Evolutionary conservation across 164 flowering plant species (phyloP).

Genomic region (Piper betle): DNA sequence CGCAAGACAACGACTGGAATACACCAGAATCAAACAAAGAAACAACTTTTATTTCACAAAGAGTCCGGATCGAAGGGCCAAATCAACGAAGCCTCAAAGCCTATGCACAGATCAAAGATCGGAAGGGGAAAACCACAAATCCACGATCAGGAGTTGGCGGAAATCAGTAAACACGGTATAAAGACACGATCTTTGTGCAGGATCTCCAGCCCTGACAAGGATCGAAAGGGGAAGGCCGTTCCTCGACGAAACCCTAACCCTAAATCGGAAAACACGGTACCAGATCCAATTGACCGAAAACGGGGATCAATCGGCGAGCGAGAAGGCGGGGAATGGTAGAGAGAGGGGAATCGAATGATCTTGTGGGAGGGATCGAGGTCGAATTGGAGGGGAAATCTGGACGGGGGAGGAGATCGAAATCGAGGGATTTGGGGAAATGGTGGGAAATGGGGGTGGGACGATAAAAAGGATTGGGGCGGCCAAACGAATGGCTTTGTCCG

Average conservation of each 20-base stretch:
- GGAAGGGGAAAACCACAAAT: constrained; percentile 3
- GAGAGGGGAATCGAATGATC: background rate
- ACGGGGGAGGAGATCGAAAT: background rate
- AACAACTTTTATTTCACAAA: constrained; percentile 5
- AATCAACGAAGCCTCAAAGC: constrained; percentile 22
- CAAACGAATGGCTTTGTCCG: too few relatives aligned
- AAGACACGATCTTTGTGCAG: background rate
- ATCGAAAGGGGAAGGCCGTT: background rate
- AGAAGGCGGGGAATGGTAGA: background rate
- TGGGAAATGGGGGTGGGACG: background rate
- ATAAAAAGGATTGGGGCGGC: too few relatives aligned
- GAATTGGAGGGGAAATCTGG: constrained; percentile 1
- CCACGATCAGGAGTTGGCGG: constrained; percentile 2
- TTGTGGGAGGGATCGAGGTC: background rate
- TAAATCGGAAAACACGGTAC: constrained; percentile 13
- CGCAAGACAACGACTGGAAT: background rate
- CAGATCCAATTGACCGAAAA: constrained; percentile 1
- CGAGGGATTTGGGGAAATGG: background rate
- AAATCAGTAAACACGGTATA: background rate
- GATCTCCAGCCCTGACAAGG: constrained; percentile 7
- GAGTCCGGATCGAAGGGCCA: constrained; percentile 6
- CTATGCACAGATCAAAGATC: constrained; percentile 1
- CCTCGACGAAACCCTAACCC: constrained; percentile 28
- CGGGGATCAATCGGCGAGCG: constrained; percentile 9
- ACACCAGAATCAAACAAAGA: background rate